Evolutionary conservation across 768 basidiomycete genomes (phyloP).

Genomic region (Porpolomopsis calyptriformis): DNA sequence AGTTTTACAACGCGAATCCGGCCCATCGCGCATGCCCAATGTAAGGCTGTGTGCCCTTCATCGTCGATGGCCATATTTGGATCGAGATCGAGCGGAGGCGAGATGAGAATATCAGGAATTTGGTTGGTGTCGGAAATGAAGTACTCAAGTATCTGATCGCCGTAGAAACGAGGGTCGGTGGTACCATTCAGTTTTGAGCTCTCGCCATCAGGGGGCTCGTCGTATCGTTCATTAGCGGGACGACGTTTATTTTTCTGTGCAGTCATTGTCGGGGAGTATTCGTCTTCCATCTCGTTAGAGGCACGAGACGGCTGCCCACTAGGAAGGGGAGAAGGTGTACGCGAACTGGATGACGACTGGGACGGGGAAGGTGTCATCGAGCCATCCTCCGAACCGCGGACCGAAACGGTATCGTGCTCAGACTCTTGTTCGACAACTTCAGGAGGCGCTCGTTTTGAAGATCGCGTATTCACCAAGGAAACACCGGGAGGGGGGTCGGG

Average conservation of each 20-base stretch:
- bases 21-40: conserved; percentile 99
- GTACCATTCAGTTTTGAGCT: conserved; percentile 30
- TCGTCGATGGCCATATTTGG: conserved; percentile 96
- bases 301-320: conserved; percentile 40
- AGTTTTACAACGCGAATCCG: conserved; percentile 92
- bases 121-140: conserved; percentile 96
- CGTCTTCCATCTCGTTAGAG: conserved; percentile 32
- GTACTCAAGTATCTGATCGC: conserved; percentile 94
- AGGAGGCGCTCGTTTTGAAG: conserved; percentile 42
- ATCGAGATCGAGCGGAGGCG: conserved; percentile 85
- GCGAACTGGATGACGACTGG: conserved; percentile 77
- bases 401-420: conserved; percentile 54
- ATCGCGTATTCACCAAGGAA: conserved; percentile 45
- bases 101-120: conserved; percentile 77
- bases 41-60: conserved; percentile 91
- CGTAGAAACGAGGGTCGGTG: conserved; percentile 62
- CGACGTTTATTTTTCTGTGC: conserved; percentile 38
- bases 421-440: conserved; percentile 46
- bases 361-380: conserved; percentile 87
- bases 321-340: conserved; percentile 82
- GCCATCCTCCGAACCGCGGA: conserved; percentile 73
- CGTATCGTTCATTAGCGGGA: conserved; percentile 35
- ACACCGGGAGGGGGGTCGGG: conserved; percentile 24
- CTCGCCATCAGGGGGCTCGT: conserved; percentile 32
- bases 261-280: conserved; percentile 24